phyloP scores from a whole-genome alignment of 306 rosid species.

The Psophocarpus tetragonolobus region DNA sequence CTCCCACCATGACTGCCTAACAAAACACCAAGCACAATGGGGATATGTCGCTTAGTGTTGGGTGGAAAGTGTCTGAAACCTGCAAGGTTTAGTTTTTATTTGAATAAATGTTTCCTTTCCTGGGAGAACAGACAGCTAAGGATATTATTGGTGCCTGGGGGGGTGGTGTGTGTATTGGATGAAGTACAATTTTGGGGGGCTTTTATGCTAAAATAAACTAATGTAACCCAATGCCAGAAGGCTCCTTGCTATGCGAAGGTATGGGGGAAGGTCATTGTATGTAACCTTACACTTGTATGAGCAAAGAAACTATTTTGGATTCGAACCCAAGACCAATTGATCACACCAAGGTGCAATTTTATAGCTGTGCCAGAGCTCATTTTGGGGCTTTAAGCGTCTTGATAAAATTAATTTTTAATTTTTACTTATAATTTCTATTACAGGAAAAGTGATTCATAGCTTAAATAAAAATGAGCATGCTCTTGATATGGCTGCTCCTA shows the following conservation, averaged over 20 bases:
- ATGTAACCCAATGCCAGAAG: too few species aligned
- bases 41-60: neutral
- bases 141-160: neutral
- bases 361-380: too few species aligned
- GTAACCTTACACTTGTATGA: too few species aligned
- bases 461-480: constrained; percentile 94
- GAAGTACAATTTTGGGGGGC: neutral
- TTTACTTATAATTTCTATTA: constrained; percentile 21
- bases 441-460: constrained; percentile 93
- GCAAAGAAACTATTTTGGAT: too few species aligned
- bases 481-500: constrained; percentile 90
- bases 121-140: neutral
- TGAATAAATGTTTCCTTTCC: neutral
- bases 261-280: too few species aligned
- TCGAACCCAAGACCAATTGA: too few species aligned
- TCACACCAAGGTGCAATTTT: too few species aligned
- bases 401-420: constrained; percentile 12
- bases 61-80: neutral
- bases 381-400: neutral
- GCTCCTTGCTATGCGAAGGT: too few species aligned
- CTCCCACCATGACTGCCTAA: neutral
- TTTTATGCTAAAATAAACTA: neutral
- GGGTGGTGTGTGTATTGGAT: constrained; percentile 13
- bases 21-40: neutral
- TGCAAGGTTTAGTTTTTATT: neutral